phyloP scores from a whole-genome alignment of 2,329 filamentous ascomycete genomes.

The Sodiomyces alkalinus region DNA sequence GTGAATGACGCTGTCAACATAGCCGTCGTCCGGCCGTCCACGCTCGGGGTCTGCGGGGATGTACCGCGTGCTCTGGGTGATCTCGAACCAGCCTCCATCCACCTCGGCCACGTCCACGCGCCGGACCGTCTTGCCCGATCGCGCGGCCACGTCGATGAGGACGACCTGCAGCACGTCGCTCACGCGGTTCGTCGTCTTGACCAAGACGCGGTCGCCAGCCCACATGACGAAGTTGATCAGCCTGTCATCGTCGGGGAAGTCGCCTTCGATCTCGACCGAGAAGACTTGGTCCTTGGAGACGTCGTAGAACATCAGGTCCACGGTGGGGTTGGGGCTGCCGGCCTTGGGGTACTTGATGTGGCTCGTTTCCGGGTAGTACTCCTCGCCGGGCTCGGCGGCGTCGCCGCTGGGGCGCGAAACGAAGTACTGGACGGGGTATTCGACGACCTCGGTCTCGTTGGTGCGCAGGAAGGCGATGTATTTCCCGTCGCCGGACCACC shows the following conservation, averaged over 20 bases:
- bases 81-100: constrained; percentile 97
- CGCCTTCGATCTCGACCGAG: constrained; percentile 58
- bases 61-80: constrained; percentile 71
- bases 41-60: constrained; percentile 70
- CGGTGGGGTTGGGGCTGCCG: constrained; percentile 81
- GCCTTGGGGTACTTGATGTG: constrained; percentile 97
- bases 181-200: constrained; percentile 88
- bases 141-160: constrained; percentile 60
- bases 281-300: constrained; percentile 64
- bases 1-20: constrained; percentile 80
- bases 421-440: constrained; percentile 90
- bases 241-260: constrained; percentile 67
- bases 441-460: constrained; percentile 79
- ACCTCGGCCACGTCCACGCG: constrained; percentile 64
- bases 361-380: constrained; percentile 79
- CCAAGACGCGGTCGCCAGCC: constrained; percentile 70
- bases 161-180: constrained; percentile 83
- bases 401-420: constrained; percentile 70
- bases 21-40: constrained; percentile 69
- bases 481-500: constrained; percentile 74
- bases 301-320: constrained; percentile 81
- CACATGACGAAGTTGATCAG: constrained; percentile 90
- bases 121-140: constrained; percentile 64
- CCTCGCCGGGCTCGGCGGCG: constrained; percentile 51
- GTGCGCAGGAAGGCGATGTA: constrained; percentile 73